These are phyloP conservation scores for Eucalyptus microcorys DNA, from an alignment of 345 rosid genomes.

Conservation along the genomic window DNA sequence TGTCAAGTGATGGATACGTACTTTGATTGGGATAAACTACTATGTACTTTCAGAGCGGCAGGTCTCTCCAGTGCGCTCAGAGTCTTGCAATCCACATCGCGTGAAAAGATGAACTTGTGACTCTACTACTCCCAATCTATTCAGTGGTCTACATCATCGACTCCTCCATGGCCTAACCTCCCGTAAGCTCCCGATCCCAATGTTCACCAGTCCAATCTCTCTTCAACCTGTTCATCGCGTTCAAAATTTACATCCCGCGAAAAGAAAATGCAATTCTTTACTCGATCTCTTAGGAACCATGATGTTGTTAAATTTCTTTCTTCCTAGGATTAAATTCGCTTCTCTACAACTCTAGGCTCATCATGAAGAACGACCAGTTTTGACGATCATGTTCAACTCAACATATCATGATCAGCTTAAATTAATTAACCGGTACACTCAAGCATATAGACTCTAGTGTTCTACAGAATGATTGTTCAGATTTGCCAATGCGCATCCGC, in stretches of 20 bases:
- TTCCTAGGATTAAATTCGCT: not conserved
- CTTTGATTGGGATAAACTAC: not conserved
- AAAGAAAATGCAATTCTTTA: not conserved
- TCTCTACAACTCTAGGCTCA: not conserved
- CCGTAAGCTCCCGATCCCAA: not conserved
- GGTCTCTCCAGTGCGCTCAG: not conserved
- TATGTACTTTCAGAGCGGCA: not conserved
- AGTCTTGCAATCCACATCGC: not conserved
- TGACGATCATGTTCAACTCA: not conserved
- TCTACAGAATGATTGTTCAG: not conserved
- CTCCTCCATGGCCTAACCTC: not conserved
- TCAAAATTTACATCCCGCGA: not conserved
- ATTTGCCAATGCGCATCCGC: not conserved
- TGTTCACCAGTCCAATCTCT: not conserved
- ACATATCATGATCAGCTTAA: not conserved
- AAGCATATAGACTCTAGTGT: not conserved
- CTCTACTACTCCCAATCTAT: not conserved
- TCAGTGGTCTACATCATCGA: not conserved
- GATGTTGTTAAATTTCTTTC: not conserved
- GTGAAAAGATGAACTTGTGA: not conserved
- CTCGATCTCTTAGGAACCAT: not conserved
- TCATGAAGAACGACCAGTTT: not conserved
- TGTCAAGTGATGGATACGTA: not conserved
- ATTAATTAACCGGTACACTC: not conserved
- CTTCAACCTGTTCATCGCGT: not conserved